These are phyloP conservation scores for Thymus quinquecostatus DNA, from an alignment of 257 asterid species.

Conservation along the genomic window DNA sequence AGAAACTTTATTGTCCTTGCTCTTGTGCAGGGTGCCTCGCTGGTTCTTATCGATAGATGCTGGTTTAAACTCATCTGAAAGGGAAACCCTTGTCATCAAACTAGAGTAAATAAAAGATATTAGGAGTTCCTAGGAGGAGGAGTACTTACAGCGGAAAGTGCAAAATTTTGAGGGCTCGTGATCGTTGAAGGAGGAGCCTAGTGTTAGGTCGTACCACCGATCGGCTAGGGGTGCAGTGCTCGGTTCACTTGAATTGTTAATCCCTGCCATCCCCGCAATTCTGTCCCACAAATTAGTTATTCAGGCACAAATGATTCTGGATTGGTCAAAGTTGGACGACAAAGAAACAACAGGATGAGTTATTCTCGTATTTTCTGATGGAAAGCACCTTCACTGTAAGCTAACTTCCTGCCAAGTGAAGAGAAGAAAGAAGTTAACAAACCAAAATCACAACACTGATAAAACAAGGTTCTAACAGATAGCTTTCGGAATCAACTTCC, in stretches of 20 bases:
- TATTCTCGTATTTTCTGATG: slow-evolving; percentile 7
- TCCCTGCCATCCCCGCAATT: slow-evolving; percentile 56
- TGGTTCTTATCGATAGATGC: slow-evolving; percentile 94
- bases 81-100: not conserved
- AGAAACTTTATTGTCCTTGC: slow-evolving; percentile 80
- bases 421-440: not conserved
- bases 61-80: slow-evolving; percentile 95
- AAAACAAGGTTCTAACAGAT: too few species aligned
- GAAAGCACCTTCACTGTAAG: slow-evolving; percentile 22
- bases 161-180: slow-evolving; percentile 95
- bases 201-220: slow-evolving; percentile 82
- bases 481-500: too few species aligned
- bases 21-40: slow-evolving; percentile 84
- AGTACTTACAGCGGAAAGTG: slow-evolving; percentile 80
- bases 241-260: slow-evolving; percentile 66
- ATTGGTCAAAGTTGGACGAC: not conserved
- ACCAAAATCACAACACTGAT: not conserved
- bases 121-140: not conserved
- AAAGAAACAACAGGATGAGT: slow-evolving; percentile 5
- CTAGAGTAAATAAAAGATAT: not conserved
- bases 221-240: slow-evolving; percentile 83
- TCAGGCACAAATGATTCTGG: slow-evolving; percentile 14
- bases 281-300: slow-evolving; percentile 10
- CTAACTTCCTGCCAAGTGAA: slow-evolving; percentile 14
- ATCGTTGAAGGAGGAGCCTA: slow-evolving; percentile 94